Conservation (phyloP, 306 rosid species). For the Luffa aegyptiaca region DNA sequence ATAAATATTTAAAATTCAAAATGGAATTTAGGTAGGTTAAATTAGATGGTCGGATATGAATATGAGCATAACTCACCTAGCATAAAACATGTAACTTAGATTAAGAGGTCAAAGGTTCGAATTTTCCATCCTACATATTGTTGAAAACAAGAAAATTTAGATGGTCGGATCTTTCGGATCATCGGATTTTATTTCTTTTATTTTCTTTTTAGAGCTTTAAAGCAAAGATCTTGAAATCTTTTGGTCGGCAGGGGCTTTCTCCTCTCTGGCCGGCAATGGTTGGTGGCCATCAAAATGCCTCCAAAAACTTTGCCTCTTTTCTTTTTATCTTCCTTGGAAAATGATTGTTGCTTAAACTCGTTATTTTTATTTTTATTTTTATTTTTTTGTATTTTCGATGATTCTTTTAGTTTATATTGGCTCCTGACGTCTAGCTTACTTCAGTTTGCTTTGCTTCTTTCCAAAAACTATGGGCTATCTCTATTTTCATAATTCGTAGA, state of each 20-base stretch:
- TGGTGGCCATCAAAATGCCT: slow-evolving; percentile 9
- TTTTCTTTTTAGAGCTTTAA: neutral
- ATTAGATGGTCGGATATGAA: neutral
- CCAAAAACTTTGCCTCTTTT: slow-evolving; percentile 1
- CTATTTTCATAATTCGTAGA: neutral
- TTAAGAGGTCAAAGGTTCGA: too few species aligned
- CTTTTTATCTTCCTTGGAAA: neutral
- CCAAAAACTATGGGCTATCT: neutral
- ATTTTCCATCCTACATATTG: too few species aligned
- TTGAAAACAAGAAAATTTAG: too few species aligned
- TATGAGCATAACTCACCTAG: too few species aligned
- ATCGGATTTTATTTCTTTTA: neutral
- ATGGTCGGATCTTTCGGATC: too few species aligned
- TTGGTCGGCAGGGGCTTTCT: slow-evolving; percentile 5
- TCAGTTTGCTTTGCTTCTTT: neutral
- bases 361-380: too few species aligned
- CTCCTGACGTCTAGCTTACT: neutral
- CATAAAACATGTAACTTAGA: too few species aligned
- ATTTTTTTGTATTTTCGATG: neutral
- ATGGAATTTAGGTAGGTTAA: too few species aligned
- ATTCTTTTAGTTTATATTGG: neutral
- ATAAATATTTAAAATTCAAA: too few species aligned
- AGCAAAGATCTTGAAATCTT: slow-evolving; percentile 9
- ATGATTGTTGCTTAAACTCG: neutral
- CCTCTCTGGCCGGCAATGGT: slow-evolving; percentile 8